Percentiles rank a stretch among this genome's conserved stretches.
Evolutionary conservation across 1,284 basidiomycete species (phyloP).

Genomic region (Acaromyces ingoldii): DNA sequence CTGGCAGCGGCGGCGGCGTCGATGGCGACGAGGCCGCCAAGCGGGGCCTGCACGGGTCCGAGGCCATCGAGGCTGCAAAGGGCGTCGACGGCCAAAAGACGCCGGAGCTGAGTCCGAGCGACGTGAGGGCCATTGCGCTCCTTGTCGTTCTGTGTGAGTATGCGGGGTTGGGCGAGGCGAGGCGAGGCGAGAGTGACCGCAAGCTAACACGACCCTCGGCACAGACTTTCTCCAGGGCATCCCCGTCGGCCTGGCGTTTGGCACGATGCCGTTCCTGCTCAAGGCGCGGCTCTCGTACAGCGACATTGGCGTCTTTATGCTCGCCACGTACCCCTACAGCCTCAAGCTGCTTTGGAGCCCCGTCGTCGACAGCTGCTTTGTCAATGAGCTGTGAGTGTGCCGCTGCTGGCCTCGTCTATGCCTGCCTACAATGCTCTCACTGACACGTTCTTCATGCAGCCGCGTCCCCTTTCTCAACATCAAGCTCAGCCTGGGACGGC

Average conservation of each 20-base stretch:
- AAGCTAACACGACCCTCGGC: neutral
- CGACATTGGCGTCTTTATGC: conserved; percentile 87
- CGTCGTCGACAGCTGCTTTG: conserved; percentile 87
- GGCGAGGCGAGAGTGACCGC: neutral
- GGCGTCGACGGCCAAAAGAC: neutral
- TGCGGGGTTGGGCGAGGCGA: neutral
- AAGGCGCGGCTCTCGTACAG: conserved; percentile 93
- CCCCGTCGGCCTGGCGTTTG: conserved; percentile 70
- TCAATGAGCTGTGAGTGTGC: conserved; percentile 56
- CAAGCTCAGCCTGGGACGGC: conserved; percentile 63
- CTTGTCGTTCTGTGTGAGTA: conserved; percentile 80
- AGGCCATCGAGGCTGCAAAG: neutral
- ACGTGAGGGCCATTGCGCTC: conserved; percentile 78
- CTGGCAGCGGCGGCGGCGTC: no score
- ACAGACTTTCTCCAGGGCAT: conserved; percentile 88
- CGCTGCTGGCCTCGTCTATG: neutral
- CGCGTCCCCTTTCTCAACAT: conserved; percentile 1
- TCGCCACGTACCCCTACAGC: conserved; percentile 93
- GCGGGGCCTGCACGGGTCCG: no score
- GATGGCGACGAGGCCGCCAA: no score
- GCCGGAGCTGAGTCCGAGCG: conserved; percentile 54
- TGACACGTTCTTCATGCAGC: neutral
- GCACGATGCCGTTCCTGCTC: conserved; percentile 92
- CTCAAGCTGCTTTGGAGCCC: conserved; percentile 97
- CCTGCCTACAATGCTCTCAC: neutral